A percentile compares a stretch with the other conserved stretches of the same genome.
phyloP scores from a whole-genome alignment of 2,329 filamentous ascomycete genomes.

The Colletotrichum endophyticum region DNA sequence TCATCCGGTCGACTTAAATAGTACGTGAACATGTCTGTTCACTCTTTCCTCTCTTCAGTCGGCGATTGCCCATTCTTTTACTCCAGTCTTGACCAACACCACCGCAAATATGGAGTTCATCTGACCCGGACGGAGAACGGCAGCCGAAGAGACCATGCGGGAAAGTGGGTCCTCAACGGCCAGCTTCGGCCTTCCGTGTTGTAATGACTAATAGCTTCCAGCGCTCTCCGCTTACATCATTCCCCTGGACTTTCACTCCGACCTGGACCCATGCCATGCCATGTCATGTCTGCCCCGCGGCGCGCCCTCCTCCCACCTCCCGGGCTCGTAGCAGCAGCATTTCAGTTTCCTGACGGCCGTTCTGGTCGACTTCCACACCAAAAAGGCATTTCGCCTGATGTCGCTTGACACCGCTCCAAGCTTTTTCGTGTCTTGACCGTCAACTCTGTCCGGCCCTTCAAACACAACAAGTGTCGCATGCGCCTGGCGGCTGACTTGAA shows the following conservation, averaged over 20 bases:
- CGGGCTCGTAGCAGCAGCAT: neutral
- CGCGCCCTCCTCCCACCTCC: neutral
- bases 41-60: neutral
- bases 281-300: neutral
- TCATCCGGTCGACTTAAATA: neutral
- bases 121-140: neutral
- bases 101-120: neutral
- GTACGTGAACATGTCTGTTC: fast-evolving
- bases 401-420: neutral
- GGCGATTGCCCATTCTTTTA: neutral
- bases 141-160: neutral
- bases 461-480: slow-evolving; percentile 5
- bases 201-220: slow-evolving; percentile 3
- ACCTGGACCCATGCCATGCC: neutral
- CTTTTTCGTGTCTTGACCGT: neutral
- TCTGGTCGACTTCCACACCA: neutral
- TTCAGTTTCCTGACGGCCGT: neutral
- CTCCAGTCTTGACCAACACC: neutral
- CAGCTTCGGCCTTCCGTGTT: slow-evolving; percentile 5
- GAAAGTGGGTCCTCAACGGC: neutral
- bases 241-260: neutral
- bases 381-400: neutral
- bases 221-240: neutral
- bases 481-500: neutral
- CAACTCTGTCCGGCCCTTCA: neutral